A percentile compares a stretch with the other conserved stretches of the same genome.
Conservation (phyloP, 164 flowering plant species). For the Houttuynia cordata region DNA sequence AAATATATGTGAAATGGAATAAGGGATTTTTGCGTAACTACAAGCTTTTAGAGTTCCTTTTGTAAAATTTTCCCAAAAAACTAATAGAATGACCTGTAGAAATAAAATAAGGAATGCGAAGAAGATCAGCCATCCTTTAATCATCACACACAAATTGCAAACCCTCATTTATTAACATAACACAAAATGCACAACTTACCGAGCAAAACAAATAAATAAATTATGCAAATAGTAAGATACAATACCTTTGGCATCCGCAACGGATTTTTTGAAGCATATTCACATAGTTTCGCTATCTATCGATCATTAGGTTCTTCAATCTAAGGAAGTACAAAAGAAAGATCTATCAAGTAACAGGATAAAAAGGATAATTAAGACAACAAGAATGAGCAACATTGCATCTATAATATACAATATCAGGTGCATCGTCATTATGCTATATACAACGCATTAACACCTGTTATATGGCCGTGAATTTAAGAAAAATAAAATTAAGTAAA, state of each 20-base stretch:
- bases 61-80: no score
- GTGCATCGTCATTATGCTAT: background rate
- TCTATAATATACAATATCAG: background rate
- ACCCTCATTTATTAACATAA: no score
- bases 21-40: no score
- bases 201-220: no score
- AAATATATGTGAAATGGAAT: no score
- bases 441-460: background rate
- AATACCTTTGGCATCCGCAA: slow-evolving; percentile 90
- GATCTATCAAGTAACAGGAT: background rate
- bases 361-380: background rate
- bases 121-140: no score
- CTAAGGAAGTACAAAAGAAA: slow-evolving; percentile 23
- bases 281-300: slow-evolving; percentile 85
- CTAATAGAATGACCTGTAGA: no score
- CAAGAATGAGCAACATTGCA: background rate
- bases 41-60: no score
- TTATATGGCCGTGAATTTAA: background rate
- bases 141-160: no score
- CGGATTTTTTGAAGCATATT: slow-evolving; percentile 89
- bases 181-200: no score
- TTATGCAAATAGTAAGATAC: background rate
- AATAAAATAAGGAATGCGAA: no score
- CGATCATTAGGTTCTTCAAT: slow-evolving; percentile 92
- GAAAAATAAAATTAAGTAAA: no score